A percentile compares a stretch with the other conserved stretches of the same genome.
These are phyloP conservation scores for Psilocybe cyanescens DNA, from an alignment of 768 basidiomycete species.

Conservation along the genomic window DNA sequence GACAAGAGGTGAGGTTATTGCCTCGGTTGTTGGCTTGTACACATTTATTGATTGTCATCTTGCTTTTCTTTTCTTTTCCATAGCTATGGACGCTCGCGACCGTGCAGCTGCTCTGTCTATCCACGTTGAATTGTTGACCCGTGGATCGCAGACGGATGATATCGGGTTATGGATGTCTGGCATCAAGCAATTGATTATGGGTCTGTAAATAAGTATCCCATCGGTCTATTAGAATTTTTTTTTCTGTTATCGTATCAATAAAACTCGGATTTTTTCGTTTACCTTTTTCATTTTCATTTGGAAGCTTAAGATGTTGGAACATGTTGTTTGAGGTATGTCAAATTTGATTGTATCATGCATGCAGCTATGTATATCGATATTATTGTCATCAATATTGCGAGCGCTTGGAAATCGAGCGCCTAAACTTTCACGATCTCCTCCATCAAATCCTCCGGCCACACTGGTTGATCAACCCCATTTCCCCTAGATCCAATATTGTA, in stretches of 20 bases:
- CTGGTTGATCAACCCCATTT: conserved; percentile 25
- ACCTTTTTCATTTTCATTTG: too few species aligned
- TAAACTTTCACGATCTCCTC: conserved; percentile 17
- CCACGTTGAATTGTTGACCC: conserved; percentile 85
- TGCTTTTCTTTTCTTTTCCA: neutral
- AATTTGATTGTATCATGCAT: too few species aligned
- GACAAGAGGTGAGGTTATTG: conserved; percentile 72
- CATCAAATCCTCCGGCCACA: conserved; percentile 25
- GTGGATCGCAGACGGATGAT: conserved; percentile 79
- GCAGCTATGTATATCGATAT: too few species aligned
- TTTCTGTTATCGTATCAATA: neutral
- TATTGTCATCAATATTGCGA: too few species aligned
- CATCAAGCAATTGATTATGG: conserved; percentile 84
- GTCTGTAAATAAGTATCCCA: conserved; percentile 41
- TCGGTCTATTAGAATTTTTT: neutral
- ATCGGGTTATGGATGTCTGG: conserved; percentile 90
- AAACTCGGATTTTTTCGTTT: neutral
- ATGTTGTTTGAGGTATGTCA: too few species aligned
- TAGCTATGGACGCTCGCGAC: conserved; percentile 85
- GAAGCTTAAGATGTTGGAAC: too few species aligned
- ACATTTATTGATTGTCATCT: too few species aligned
- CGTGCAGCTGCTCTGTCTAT: conserved; percentile 77
- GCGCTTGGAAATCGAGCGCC: neutral
- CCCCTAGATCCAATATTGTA: conserved; percentile 26
- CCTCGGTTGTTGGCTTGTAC: too few species aligned